A percentile compares a stretch with the other conserved stretches of the same genome.
Conservation (phyloP, 2,329 filamentous ascomycete genomes). For the Fusarium zealandicum region DNA sequence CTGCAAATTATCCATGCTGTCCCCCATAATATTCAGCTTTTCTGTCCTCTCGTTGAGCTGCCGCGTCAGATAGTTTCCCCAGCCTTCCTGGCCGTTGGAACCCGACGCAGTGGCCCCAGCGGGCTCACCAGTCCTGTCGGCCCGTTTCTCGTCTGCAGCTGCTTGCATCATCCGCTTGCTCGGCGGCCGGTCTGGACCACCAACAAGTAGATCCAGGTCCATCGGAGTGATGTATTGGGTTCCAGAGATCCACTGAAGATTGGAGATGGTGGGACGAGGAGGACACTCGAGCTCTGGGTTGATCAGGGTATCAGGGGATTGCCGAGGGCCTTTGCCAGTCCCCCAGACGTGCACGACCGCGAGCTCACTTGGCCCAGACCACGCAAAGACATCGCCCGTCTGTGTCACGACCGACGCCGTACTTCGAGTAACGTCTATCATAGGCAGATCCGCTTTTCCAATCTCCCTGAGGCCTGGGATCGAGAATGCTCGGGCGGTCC, state of each 20-base stretch:
- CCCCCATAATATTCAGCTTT: constrained; percentile 80
- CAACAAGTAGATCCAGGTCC: constrained; percentile 90
- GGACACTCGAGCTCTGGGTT: constrained; percentile 79
- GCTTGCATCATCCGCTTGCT: constrained; percentile 89
- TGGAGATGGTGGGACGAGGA: constrained; percentile 89
- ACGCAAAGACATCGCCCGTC: constrained; percentile 84
- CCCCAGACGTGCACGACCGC: constrained; percentile 87
- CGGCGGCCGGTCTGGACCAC: constrained; percentile 84
- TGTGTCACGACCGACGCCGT: constrained; percentile 73
- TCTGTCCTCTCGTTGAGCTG: constrained; percentile 92
- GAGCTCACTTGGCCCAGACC: constrained; percentile 87
- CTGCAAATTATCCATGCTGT: constrained; percentile 83
- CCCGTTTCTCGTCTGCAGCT: constrained; percentile 74
- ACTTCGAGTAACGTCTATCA: constrained; percentile 77
- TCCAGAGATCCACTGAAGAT: constrained; percentile 94
- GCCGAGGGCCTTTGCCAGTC: constrained; percentile 68
- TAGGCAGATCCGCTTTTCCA: constrained; percentile 68
- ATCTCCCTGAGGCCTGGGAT: constrained; percentile 91
- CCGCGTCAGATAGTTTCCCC: constrained; percentile 82
- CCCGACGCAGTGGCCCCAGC: constrained; percentile 42
- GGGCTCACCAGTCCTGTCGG: constrained; percentile 52
- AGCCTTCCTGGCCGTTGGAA: constrained; percentile 62
- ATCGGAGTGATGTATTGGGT: constrained; percentile 88
- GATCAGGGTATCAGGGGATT: constrained; percentile 74
- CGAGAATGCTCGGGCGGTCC: constrained; percentile 79